A percentile compares a stretch with the other conserved stretches of the same genome.
Evolutionary conservation across 352 stramenopile genomes (phyloP).

Genomic region (Globisporangium middletonii): DNA sequence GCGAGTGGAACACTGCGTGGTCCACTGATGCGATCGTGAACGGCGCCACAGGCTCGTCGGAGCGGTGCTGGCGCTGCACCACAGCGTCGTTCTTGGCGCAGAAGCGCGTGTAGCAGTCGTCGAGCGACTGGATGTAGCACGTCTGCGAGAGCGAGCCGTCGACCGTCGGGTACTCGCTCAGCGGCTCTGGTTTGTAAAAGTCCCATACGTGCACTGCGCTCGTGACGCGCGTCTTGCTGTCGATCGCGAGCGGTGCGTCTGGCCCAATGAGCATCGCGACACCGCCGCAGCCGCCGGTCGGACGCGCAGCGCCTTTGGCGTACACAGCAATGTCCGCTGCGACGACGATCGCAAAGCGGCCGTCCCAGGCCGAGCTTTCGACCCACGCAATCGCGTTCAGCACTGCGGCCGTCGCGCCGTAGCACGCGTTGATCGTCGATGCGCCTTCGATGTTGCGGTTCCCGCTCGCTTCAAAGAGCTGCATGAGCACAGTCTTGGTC

Average conservation of each 20-base stretch:
- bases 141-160: slow-evolving; percentile 92
- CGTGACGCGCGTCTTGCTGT: slow-evolving; percentile 86
- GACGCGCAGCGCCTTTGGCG: slow-evolving; percentile 83
- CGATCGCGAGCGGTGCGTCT: slow-evolving; percentile 91
- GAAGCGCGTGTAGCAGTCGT: slow-evolving; percentile 93
- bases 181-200: slow-evolving; percentile 96
- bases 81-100: slow-evolving; percentile 66
- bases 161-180: slow-evolving; percentile 94
- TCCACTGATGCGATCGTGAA: slow-evolving; percentile 62
- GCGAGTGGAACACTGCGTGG: slow-evolving; percentile 96
- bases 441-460: slow-evolving; percentile 80
- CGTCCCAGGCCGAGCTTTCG: slow-evolving; percentile 91
- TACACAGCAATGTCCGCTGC: slow-evolving; percentile 97
- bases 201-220: slow-evolving; percentile 95
- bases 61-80: slow-evolving; percentile 14
- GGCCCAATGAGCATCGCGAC: slow-evolving; percentile 95
- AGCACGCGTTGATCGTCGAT: slow-evolving; percentile 97
- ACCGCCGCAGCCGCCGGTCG: slow-evolving; percentile 90
- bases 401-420: slow-evolving; percentile 95
- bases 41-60: slow-evolving; percentile 15
- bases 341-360: slow-evolving; percentile 94
- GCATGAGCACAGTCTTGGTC: slow-evolving; percentile 78
- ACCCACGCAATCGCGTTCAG: slow-evolving; percentile 97
- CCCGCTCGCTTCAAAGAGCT: slow-evolving; percentile 46
- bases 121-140: slow-evolving; percentile 94